These are phyloP conservation scores for Triticum dicoccoides DNA, from an alignment of 176 grass and related monocot species.

Conservation along the genomic window DNA sequence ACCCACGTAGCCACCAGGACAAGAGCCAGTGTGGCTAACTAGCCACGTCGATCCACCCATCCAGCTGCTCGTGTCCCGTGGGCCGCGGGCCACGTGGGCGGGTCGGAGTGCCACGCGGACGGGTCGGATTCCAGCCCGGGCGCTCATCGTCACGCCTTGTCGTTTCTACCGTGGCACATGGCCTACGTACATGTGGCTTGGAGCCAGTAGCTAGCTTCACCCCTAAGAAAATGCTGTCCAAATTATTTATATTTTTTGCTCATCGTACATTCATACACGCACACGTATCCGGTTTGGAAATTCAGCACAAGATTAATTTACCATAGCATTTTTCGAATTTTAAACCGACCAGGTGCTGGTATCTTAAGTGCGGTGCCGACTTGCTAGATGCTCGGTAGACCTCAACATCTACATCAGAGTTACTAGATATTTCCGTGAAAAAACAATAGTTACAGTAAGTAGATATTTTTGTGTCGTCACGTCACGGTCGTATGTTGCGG, in stretches of 20 bases:
- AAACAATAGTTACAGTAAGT: neutral
- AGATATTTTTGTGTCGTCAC: neutral
- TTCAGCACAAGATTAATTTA: neutral
- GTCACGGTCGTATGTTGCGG: neutral
- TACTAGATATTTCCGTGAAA: neutral
- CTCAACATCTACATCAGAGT: neutral
- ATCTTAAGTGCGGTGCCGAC: too few relatives aligned
- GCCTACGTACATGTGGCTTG: neutral
- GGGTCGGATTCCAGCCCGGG: neutral
- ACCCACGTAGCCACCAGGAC: constrained; percentile 1
- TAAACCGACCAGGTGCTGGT: neutral
- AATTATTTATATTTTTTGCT: neutral
- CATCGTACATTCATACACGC: neutral
- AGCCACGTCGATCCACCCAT: constrained; percentile 9
- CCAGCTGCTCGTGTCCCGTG: neutral
- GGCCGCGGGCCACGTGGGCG: neutral
- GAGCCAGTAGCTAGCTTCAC: constrained; percentile 18
- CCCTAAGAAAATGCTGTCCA: neutral
- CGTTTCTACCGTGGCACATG: constrained; percentile 20
- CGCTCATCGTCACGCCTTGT: neutral
- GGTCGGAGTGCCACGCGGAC: constrained; percentile 15
- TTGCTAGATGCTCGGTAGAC: neutral
- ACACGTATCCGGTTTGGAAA: neutral
- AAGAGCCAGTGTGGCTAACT: neutral
- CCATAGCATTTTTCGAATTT: neutral